A percentile compares a stretch with the other conserved stretches of the same genome.
These are phyloP conservation scores for Cenchrus fungigraminus DNA, from an alignment of 176 grass and related monocot species.

Conservation along the genomic window DNA sequence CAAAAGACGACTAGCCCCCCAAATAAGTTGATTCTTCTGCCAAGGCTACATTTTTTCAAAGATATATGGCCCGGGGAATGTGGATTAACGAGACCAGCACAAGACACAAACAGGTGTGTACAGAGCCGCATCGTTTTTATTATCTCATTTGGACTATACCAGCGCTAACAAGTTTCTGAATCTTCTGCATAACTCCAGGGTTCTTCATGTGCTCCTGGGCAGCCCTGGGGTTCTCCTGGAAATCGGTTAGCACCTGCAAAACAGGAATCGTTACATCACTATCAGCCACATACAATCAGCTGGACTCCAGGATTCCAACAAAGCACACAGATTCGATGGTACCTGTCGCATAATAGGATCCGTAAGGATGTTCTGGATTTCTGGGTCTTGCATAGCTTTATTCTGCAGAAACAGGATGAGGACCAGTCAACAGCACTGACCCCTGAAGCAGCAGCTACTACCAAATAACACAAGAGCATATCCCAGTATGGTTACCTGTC, in stretches of 20 bases:
- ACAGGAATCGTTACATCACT: conserved; percentile 1
- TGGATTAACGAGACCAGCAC: conserved; percentile 9
- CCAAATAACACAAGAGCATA: neutral
- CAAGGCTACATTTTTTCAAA: neutral
- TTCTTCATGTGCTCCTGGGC: conserved; percentile 92
- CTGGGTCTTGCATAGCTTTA: conserved; percentile 95
- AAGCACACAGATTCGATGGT: neutral
- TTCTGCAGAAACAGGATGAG: conserved; percentile 55
- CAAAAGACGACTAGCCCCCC: conserved; percentile 12
- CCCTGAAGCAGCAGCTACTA: neutral
- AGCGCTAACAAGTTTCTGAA: conserved; percentile 88
- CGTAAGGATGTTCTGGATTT: conserved; percentile 89
- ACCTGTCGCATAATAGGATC: conserved; percentile 99
- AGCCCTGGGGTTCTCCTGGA: conserved; percentile 89
- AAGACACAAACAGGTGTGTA: conserved; percentile 29
- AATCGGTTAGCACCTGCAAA: conserved; percentile 78
- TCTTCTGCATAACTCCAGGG: conserved; percentile 86
- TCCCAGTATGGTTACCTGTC: conserved; percentile 62
- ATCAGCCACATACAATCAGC: neutral
- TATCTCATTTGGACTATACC: conserved; percentile 96
- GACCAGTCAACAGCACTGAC: conserved; percentile 19
- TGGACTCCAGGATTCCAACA: neutral
- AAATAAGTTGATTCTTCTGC: neutral
- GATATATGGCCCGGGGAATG: neutral
- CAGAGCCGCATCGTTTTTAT: neutral